Evolutionary conservation across 2,329 filamentous ascomycete species (phyloP), one percentile per base, ranked within the genome.

Genomic region (Xylariaceae sp.): DNA sequence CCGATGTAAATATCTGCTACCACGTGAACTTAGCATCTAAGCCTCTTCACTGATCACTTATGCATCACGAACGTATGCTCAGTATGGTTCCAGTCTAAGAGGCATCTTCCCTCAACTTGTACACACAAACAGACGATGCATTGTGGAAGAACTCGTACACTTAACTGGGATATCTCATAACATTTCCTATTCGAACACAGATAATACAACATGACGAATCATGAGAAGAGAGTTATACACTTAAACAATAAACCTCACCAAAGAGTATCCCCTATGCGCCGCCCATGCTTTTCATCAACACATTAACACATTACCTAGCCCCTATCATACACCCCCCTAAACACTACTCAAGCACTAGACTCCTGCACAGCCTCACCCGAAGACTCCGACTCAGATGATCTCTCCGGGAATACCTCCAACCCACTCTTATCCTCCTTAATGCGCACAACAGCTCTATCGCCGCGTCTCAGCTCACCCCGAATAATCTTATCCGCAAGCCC

Each of bases 401-500:
- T 35, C 56, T 63, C 59, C 4, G 49, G 23, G 15, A 65, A 67
- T 18, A 89, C 78, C 45, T 83, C 79, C 56, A 91, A 72, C 0
- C 82, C 82, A 48, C 79, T 76, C 39, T 79, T 81, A 61, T 86
- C 84, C 10, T 83, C 81, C 56, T 84, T 87, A 59, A 96, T 79
- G 53, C 76, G 78, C 10, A 96, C 88, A 60, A 80, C 81, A 3
- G 89, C 93, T 2, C 77, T 82, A 68, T 96, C 87, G 0, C 91
- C 92, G 59, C 79, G 83, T 73, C 86, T 88, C 61, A 97, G 76
- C 73, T 91, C 79, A 17, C 94, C 94, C 57, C 89, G 82, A 67
- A 97, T 97, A 68, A 99, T 95, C 77, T 88, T 89, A 71, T 96
- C 92, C 0, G 94, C 94, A 45, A 97, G 80, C 2, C 85, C 82